phyloP scores from a whole-genome alignment of 306 rosid genomes.

The Prunus campanulata region DNA sequence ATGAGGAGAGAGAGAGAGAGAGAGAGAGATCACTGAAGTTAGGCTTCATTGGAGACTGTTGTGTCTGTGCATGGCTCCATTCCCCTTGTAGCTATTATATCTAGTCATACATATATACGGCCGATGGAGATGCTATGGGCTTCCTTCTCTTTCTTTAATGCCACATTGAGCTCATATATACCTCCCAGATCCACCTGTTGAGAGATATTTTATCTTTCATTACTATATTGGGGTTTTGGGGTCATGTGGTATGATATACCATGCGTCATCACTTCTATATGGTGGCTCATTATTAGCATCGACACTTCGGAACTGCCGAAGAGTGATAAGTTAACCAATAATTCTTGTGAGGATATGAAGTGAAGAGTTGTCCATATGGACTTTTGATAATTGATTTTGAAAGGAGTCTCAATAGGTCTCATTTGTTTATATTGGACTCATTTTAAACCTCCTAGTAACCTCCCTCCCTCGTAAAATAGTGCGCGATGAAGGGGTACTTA shows the following conservation, averaged over 20 bases:
- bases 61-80: constrained; percentile 27
- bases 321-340: background rate
- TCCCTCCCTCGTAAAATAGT: no score
- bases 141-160: constrained; percentile 46
- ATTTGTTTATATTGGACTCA: no score
- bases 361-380: no score
- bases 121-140: constrained; percentile 37
- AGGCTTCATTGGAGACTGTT: constrained; percentile 13
- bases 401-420: no score
- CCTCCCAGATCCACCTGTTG: background rate
- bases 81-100: constrained; percentile 25
- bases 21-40: background rate
- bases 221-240: background rate
- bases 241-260: background rate
- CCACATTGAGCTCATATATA: constrained; percentile 16
- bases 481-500: no score
- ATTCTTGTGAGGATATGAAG: no score
- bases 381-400: no score
- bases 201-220: background rate
- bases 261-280: background rate
- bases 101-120: constrained; percentile 13
- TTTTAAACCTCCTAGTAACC: no score
- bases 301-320: background rate
- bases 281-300: background rate
- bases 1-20: background rate